Evolutionary conservation across 306 rosid genomes (phyloP).

Genomic region (Ceratonia siliqua): DNA sequence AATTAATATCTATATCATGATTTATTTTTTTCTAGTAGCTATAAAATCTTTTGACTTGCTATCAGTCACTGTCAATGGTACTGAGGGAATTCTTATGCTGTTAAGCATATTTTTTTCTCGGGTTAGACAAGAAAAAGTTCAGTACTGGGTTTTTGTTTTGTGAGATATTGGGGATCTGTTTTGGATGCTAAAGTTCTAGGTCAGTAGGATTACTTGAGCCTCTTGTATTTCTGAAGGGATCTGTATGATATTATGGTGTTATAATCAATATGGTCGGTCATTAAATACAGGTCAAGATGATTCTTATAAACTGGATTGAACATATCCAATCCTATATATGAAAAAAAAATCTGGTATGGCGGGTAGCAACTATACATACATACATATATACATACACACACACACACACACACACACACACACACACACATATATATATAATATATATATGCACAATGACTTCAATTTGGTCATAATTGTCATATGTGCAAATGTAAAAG

Average conservation of each 20-base stretch:
- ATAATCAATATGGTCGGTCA: not conserved
- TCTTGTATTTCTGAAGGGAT: not conserved
- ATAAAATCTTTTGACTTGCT: not conserved
- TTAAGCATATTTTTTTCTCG: not conserved
- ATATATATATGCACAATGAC: not conserved
- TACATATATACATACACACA: too few relatives aligned
- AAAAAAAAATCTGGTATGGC: not conserved
- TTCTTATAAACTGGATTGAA: not conserved
- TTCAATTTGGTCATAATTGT: not conserved
- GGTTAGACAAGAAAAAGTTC: not conserved
- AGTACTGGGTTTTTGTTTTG: not conserved
- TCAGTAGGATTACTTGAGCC: not conserved
- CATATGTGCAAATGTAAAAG: not conserved
- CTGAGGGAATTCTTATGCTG: not conserved
- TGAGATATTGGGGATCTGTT: not conserved
- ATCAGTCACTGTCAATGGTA: too few relatives aligned
- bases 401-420: too few relatives aligned
- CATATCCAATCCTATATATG: not conserved
- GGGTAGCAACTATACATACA: not conserved
- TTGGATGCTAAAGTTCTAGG: not conserved
- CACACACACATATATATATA: too few relatives aligned
- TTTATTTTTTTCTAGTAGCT: not conserved
- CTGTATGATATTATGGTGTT: not conserved
- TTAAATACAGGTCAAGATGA: not conserved
- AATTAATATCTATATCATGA: not conserved